phyloP scores from a whole-genome alignment of 1,139 yeast species.

The Nadsonia starkeyi-henricii region DNA sequence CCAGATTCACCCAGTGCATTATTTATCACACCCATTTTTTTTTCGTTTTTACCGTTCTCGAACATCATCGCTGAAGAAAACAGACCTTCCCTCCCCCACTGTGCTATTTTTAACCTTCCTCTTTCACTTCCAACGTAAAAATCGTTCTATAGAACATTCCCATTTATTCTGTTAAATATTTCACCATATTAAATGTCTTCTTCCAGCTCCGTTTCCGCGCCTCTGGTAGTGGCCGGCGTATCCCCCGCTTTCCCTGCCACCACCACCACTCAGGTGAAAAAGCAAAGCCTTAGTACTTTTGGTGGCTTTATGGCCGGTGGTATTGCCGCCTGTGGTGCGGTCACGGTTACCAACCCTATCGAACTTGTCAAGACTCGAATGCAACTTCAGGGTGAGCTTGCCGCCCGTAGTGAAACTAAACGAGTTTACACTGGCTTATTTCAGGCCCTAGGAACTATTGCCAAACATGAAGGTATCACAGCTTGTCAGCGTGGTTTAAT shows the following conservation, averaged over 20 bases:
- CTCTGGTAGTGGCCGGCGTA: no score
- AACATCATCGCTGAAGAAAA: no score
- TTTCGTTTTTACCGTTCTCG: no score
- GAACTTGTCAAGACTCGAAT: constrained; percentile 86
- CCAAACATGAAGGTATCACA: constrained; percentile 65
- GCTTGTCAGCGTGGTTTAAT: constrained; percentile 80
- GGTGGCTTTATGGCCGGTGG: constrained; percentile 94
- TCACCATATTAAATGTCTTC: no score
- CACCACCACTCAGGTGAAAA: not conserved
- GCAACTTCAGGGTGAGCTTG: constrained; percentile 91
- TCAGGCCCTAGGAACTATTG: constrained; percentile 71
- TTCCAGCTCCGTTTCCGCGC: no score
- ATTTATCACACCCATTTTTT: no score
- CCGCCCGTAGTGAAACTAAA: constrained; percentile 37
- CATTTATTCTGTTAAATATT: no score
- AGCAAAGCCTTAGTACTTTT: constrained; percentile 22
- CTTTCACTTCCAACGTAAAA: no score
- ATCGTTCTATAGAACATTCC: no score
- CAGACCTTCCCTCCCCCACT: no score
- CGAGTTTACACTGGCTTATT: constrained; percentile 65
- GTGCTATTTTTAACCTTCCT: no score
- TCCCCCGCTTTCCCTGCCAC: not conserved
- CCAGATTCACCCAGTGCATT: no score
- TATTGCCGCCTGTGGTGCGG: constrained; percentile 94
- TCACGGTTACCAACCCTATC: constrained; percentile 89